Base-by-base conservation (phyloP, 495 filamentous ascomycete genomes). In the Penicillium argentinense region DNA sequence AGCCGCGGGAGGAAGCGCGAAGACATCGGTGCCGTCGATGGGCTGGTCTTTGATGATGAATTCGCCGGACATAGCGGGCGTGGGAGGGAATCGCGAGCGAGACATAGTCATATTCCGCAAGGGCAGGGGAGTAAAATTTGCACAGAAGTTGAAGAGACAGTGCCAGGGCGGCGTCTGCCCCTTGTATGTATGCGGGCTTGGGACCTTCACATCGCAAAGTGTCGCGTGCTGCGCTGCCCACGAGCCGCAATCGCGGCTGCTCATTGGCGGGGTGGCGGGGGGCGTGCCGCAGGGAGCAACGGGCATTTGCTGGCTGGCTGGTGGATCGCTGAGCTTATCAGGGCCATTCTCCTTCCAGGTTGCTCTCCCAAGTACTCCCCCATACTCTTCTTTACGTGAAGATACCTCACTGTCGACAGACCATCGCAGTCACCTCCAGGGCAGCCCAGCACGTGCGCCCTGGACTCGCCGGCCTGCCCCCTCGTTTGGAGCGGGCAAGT, bases 1-100 rank as follows among this genome's bases (percentile, higher is more conserved):
- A 18, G 92, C 91, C 9, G 92, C 89, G 5, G 92, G 92, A 19
- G 91, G 92, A 21, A 97, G 72, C 46, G 85, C 79, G 57, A 97
- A 96, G 9, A 79, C 72, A 53, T 88, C 84, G 40, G 79, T 56
- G 12, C 68, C 68, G 23, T 76, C 69, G 22, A 74, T 65, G 25
- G 77, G 70, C 49, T 84, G 78, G 51, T 91, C 85, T 64, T 93
- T 87, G 52, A 85, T 83, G 24, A 79, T 77, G 56, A 96, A 84
- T 58, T 95, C 90, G 28, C 84, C 84, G 9, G 89, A 95, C 40
- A 89, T 87, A 40, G 83, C 83, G 19, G 92, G 92, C 5, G 91
- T 96, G 30, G 89, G 91, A 29, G 87, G 90, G 34, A 85, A 73
- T 44, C 74, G 74, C 36, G 80, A 72, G 38, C 78, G 84, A 71